Conservation (phyloP, 768 basidiomycete genomes). For the Pisolithus marmoratus region DNA sequence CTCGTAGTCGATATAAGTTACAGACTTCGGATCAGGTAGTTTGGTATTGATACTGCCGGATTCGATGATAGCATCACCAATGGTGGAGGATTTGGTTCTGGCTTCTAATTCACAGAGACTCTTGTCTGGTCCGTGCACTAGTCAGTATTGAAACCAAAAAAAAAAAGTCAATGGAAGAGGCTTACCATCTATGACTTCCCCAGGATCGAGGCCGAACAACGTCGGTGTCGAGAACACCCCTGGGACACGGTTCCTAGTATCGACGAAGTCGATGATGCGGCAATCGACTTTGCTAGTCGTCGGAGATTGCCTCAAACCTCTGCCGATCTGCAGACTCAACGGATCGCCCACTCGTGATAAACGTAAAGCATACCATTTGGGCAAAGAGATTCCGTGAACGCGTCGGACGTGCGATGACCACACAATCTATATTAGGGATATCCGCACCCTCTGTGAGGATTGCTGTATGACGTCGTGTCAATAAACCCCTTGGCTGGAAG, state of each 20-base stretch:
- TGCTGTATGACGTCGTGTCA: constrained; percentile 32
- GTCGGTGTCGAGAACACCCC: constrained; percentile 78
- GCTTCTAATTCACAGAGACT: constrained; percentile 44
- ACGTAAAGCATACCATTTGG: constrained; percentile 66
- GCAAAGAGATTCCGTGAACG: constrained; percentile 84
- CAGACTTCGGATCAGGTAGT: constrained; percentile 50
- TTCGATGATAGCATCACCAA: background rate
- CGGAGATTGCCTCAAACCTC: constrained; percentile 86
- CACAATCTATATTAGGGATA: constrained; percentile 91
- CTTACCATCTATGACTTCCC: constrained; percentile 55
- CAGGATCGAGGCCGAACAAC: constrained; percentile 80
- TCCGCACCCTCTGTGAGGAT: constrained; percentile 93
- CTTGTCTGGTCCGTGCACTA: constrained; percentile 36
- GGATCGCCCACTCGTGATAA: background rate
- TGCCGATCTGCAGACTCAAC: constrained; percentile 61
- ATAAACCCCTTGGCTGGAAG: background rate
- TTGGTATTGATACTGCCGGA: constrained; percentile 23
- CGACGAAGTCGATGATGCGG: constrained; percentile 87
- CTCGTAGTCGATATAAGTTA: constrained; percentile 74
- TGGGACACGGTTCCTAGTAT: constrained; percentile 58
- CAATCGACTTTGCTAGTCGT: constrained; percentile 78
- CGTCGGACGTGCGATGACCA: constrained; percentile 84
- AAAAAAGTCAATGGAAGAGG: background rate
- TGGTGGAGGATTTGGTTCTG: constrained; percentile 24
- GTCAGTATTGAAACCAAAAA: background rate